A percentile compares a stretch with the other conserved stretches of the same genome.
Evolutionary conservation across 345 rosid species (phyloP).

Genomic region (Sisymbrium irio): DNA sequence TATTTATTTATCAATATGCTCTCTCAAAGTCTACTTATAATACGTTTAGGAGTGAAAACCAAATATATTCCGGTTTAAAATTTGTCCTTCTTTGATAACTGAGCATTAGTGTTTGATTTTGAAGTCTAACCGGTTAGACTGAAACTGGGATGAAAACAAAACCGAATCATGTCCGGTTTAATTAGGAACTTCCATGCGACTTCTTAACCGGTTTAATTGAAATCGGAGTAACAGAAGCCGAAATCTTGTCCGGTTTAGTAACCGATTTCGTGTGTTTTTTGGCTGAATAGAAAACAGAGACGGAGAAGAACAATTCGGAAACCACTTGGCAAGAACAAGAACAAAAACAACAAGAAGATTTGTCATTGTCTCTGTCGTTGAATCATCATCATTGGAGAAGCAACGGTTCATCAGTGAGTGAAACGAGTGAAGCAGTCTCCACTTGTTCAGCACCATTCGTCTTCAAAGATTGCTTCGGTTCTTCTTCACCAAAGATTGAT

Average conservation of each 20-base stretch:
- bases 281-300: conserved; percentile 35
- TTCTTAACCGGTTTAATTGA: neutral
- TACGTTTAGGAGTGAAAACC: neutral
- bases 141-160: neutral
- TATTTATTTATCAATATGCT: neutral
- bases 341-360: conserved; percentile 25
- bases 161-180: neutral
- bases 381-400: conserved; percentile 44
- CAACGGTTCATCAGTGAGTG: conserved; percentile 58
- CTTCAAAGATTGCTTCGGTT: conserved; percentile 40
- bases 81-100: neutral
- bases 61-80: neutral
- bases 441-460: conserved; percentile 38
- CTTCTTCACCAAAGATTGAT: conserved; percentile 39
- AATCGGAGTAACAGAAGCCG: neutral
- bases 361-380: conserved; percentile 57
- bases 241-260: neutral
- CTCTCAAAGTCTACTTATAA: too few species aligned
- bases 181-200: neutral
- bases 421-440: conserved; percentile 66
- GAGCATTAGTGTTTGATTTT: neutral
- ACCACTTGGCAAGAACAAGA: conserved; percentile 21
- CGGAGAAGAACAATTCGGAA: conserved; percentile 15
- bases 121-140: neutral
- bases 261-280: neutral